Evolutionary conservation across 1,284 basidiomycete genomes (phyloP), one percentile per base, ranked within the genome.

Genomic region (Anthracocystis walkeri): DNA sequence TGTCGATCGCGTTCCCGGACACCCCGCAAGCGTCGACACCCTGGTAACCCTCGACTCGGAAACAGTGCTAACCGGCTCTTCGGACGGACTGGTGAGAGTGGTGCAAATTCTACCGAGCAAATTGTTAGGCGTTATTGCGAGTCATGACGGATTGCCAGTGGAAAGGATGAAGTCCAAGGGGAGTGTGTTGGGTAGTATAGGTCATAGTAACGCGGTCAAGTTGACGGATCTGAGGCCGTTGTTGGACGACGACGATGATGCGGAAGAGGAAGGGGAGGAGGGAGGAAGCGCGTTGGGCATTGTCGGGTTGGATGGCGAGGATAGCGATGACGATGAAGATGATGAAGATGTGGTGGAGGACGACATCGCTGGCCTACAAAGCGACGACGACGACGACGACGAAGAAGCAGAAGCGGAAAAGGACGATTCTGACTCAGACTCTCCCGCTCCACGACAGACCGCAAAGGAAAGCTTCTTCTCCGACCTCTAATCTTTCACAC

Each of bases 1-100:
- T 82, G 93, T 97, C 4, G 95, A 97, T 85, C 90, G 95, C 40
- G 90, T 97, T 55, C 93, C 94, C 31, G 95, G 93, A 90, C 97
- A 80, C 59, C 85, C 78, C 12, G 91, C 92, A 3, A 86, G 88
- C 12, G 88, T 89, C n/a, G 89, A 90, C 72, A 88, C 90, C 16
- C 89, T 91, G 70, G 87, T 90, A 12, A 86, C 89, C 25, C 90
- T 90, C 58, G 93, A 92, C 0, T 80, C 83, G 7, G 88, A 89
- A 76, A 86, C 89, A 31, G 89, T 97, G 60, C 89, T 96, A 2
- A 95, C 95, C 0, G 95, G 95, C 3, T 95, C 93, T 0, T 94
- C 94, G 4, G 95, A 98, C 84, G 95, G 95, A 0, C 89, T 95
- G 79, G 88, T 98, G 40, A 90, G 95, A 49, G 93, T 93, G 31